Evolutionary conservation across 305 asterid species (phyloP), one percentile per base, ranked within the genome.

Genomic region (Withania somnifera): DNA sequence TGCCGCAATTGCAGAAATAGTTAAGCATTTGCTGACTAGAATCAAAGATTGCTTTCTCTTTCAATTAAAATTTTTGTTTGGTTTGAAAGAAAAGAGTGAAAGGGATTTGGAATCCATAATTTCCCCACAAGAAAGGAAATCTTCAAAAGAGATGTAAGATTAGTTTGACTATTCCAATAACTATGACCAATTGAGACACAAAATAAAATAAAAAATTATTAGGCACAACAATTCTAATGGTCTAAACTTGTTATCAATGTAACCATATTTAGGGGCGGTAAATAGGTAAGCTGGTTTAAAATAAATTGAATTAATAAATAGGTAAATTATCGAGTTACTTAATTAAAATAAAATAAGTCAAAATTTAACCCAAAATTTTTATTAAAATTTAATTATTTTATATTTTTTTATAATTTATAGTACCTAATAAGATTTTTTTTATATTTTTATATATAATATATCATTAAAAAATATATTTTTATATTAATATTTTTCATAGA

Each of bases 1-100:
- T 64, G 90, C 86, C 85, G 90, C 85, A 84, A 86, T 80, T 83
- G 86, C 82, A 82, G 89, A 83, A 83, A 84, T 86, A 11, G 45
- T 73, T 47, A 24, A 71, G 79, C 58, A 71, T 79, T 83, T 77
- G 83, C 78, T 36, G 78, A 80, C 83, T 67, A 36, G 56, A 71
- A 14, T 60, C 76, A 36, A 32, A 28, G 40, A 58, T 79, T 79
- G 60, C 83, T 36, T 19, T 86, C 83, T 15, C 82, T 81, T 76
- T 76, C 83, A 45, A 83, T n/a, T 66, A 9, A 42, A 47, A 19
- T 58, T 61, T 28, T 63, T 81, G 60, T 34, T 77, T 76, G 80
- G 75, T 76, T 56, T 36, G 45, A 47, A 28, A 81, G 58, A 79
- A 53, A 77, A 22, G 64, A 76, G 24, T 57, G 85, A 80, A 83